Percentiles rank a stretch among this genome's conserved stretches.
phyloP scores from a whole-genome alignment of 2,329 filamentous ascomycete genomes.

The Hypoxylon sp. region DNA sequence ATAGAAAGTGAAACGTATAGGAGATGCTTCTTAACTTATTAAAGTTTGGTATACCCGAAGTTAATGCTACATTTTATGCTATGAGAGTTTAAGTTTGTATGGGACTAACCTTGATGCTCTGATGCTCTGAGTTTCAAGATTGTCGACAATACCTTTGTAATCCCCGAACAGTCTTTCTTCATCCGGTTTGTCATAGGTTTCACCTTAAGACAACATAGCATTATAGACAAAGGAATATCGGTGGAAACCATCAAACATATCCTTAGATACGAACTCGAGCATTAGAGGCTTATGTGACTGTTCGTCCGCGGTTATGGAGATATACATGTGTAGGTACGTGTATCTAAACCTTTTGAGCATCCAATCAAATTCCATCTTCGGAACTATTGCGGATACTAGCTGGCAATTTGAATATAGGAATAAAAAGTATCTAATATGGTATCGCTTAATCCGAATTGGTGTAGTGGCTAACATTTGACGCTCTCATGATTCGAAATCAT shows the following conservation, averaged over 20 bases:
- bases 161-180: background rate
- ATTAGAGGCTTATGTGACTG: no score
- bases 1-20: background rate
- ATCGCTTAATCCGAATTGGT: conserved; percentile 54
- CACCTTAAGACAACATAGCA: no score
- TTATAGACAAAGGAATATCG: no score
- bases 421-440: background rate
- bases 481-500: conserved; percentile 49
- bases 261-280: no score
- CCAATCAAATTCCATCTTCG: conserved; percentile 1
- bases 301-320: no score
- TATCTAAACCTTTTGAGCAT: no score
- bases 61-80: background rate
- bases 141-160: background rate
- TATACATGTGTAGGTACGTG: no score
- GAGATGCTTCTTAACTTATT: background rate
- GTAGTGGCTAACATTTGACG: conserved; percentile 57
- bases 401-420: background rate
- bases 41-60: background rate
- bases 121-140: background rate
- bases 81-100: background rate
- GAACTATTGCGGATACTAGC: background rate
- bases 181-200: background rate
- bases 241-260: no score
- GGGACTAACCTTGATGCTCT: no score